Conservation (phyloP, 495 filamentous ascomycete species). For the Xylaria castorea region DNA sequence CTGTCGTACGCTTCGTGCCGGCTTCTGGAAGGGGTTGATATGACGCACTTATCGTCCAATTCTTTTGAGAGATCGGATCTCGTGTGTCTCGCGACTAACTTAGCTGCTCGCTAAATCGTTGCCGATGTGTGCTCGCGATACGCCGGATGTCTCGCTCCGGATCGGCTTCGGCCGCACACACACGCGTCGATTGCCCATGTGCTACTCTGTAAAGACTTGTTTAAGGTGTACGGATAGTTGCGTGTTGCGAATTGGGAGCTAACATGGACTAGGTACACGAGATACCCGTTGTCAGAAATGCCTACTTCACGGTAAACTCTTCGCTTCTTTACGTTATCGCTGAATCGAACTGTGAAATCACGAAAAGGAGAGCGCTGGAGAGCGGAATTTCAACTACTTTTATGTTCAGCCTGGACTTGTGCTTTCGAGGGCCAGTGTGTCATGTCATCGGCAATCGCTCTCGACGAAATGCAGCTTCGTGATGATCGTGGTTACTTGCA, state of each 20-base stretch:
- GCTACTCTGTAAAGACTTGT: too few relatives aligned
- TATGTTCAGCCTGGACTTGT: not conserved
- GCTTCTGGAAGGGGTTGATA: constrained; percentile 5
- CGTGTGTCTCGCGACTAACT: not conserved
- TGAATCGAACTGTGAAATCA: not conserved
- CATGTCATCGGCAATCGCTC: not conserved
- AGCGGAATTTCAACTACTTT: not conserved
- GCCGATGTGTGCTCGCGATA: not conserved
- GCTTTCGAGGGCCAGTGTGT: not conserved
- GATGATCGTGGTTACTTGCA: not conserved
- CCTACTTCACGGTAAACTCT: not conserved
- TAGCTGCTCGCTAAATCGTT: not conserved
- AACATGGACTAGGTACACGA: not conserved
- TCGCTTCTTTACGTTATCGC: not conserved
- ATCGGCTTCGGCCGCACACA: not conserved
- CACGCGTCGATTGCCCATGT: not conserved
- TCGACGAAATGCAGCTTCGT: not conserved
- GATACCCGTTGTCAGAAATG: not conserved
- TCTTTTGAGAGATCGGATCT: not conserved
- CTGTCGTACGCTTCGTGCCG: not conserved
- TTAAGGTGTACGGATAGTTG: not conserved
- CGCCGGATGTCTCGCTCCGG: not conserved
- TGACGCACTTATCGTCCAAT: not conserved
- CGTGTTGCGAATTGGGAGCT: not conserved
- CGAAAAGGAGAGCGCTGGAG: not conserved